Evolutionary conservation across 2,329 filamentous ascomycete species (phyloP).

Genomic region (Endoconidiophora laricicola): DNA sequence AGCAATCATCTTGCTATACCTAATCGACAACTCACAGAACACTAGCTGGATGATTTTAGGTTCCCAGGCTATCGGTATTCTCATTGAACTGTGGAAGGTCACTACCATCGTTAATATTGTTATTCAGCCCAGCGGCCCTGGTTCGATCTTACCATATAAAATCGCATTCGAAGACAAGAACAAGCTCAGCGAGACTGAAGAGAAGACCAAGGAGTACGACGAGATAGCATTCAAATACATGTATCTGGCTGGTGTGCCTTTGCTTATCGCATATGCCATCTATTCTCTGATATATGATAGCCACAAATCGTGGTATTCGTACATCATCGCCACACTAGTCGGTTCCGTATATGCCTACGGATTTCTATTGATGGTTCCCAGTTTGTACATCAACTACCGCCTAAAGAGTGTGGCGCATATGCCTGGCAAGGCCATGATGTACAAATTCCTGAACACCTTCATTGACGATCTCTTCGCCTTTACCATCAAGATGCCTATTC

Average conservation of each 20-base stretch:
- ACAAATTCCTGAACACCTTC: constrained; percentile 97
- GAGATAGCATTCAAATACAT: constrained; percentile 96
- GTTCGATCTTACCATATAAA: constrained; percentile 59
- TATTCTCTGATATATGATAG: constrained; percentile 87
- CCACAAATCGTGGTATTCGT: constrained; percentile 98
- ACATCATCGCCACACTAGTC: constrained; percentile 85
- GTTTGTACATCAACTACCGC: constrained; percentile 96
- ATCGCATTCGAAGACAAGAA: constrained; percentile 92
- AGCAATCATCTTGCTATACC: constrained; percentile 82
- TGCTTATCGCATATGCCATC: constrained; percentile 72
- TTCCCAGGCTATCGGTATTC: constrained; percentile 67
- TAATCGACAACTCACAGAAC: constrained; percentile 92
- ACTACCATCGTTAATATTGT: constrained; percentile 89
- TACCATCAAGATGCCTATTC: constrained; percentile 95
- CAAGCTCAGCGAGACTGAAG: constrained; percentile 82
- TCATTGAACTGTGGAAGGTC: constrained; percentile 73
- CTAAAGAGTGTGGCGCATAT: constrained; percentile 93
- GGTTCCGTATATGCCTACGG: constrained; percentile 95
- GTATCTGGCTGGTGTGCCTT: constrained; percentile 77
- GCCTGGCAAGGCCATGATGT: constrained; percentile 90
- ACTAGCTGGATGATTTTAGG: constrained; percentile 99
- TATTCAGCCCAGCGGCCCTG: constrained; percentile 49
- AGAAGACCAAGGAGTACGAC: constrained; percentile 97
- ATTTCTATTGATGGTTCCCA: constrained; percentile 98
- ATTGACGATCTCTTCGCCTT: constrained; percentile 98